Conservation (phyloP, 2,329 filamentous ascomycete species). For the Xylariaceae sp. region DNA sequence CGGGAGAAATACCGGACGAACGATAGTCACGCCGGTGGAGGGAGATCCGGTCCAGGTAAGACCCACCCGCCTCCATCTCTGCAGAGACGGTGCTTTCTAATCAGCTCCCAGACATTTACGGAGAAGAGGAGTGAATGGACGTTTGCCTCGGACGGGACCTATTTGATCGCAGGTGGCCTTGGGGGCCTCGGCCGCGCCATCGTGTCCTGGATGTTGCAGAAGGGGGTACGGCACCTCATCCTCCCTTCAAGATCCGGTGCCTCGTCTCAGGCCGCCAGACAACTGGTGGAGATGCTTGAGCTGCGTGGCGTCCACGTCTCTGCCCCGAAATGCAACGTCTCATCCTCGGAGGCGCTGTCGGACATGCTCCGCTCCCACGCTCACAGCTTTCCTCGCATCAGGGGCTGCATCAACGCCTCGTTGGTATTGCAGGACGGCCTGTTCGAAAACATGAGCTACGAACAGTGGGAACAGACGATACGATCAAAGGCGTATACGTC, state of each 20-base stretch:
- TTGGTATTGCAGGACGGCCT: conserved; percentile 30
- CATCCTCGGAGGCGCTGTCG: conserved; percentile 10
- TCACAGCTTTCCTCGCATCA: conserved; percentile 27
- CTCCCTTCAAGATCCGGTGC: conserved; percentile 19
- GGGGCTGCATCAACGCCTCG: conserved; percentile 37
- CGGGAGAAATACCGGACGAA: neutral
- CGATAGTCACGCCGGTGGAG: neutral
- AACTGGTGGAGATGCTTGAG: conserved; percentile 13
- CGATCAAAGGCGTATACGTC: conserved; percentile 12
- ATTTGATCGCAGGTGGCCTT: conserved; percentile 24
- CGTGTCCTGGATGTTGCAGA: conserved; percentile 20
- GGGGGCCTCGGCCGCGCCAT: conserved; percentile 25
- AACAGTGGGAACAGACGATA: conserved; percentile 9
- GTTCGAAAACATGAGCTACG: conserved; percentile 16
- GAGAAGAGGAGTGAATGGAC: conserved; percentile 11
- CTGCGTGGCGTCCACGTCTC: conserved; percentile 12
- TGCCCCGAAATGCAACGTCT: conserved; percentile 19
- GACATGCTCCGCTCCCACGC: conserved; percentile 11
- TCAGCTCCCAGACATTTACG: neutral
- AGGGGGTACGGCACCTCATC: conserved; percentile 22
- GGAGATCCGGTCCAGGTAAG: too few species aligned
- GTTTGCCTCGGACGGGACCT: conserved; percentile 22
- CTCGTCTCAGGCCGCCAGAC: conserved; percentile 6
- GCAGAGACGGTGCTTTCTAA: neutral
- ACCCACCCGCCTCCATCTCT: neutral